Conservation (phyloP, 2,329 filamentous ascomycete genomes). For the Fusarium mexicanum region DNA sequence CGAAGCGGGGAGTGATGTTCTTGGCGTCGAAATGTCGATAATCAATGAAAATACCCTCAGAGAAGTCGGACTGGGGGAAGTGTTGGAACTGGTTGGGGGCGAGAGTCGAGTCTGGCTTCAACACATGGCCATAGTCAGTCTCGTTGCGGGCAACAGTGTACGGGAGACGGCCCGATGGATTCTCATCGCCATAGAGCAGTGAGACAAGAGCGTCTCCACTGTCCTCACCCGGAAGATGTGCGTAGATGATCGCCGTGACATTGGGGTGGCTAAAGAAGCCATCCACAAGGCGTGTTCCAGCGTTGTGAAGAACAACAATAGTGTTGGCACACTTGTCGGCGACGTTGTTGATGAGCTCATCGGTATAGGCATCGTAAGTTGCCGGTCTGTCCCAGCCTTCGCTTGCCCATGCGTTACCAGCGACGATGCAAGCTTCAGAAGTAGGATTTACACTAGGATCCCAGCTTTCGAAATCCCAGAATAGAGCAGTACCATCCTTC, state of each 20-base stretch:
- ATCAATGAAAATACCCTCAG: slow-evolving; percentile 51
- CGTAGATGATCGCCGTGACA: slow-evolving; percentile 70
- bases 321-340: slow-evolving; percentile 70
- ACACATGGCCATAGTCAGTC: neutral
- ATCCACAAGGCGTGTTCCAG: slow-evolving; percentile 60
- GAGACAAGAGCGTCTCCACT: slow-evolving; percentile 64
- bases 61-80: slow-evolving; percentile 2
- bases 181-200: slow-evolving; percentile 67
- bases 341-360: slow-evolving; percentile 67
- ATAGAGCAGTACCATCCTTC: neutral
- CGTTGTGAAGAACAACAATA: slow-evolving; percentile 71
- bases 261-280: slow-evolving; percentile 70
- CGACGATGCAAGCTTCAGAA: slow-evolving; percentile 77
- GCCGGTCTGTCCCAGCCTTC: slow-evolving; percentile 77
- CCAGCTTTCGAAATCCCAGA: slow-evolving; percentile 16
- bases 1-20: slow-evolving; percentile 69
- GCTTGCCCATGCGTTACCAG: slow-evolving; percentile 80
- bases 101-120: neutral
- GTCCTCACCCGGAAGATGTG: slow-evolving; percentile 73
- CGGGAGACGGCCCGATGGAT: slow-evolving; percentile 66
- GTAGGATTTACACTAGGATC: neutral
- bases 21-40: slow-evolving; percentile 80
- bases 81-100: neutral
- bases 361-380: slow-evolving; percentile 74
- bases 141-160: slow-evolving; percentile 68